phyloP scores from a whole-genome alignment of 1,284 basidiomycete species.

The Puccinia hordei region DNA sequence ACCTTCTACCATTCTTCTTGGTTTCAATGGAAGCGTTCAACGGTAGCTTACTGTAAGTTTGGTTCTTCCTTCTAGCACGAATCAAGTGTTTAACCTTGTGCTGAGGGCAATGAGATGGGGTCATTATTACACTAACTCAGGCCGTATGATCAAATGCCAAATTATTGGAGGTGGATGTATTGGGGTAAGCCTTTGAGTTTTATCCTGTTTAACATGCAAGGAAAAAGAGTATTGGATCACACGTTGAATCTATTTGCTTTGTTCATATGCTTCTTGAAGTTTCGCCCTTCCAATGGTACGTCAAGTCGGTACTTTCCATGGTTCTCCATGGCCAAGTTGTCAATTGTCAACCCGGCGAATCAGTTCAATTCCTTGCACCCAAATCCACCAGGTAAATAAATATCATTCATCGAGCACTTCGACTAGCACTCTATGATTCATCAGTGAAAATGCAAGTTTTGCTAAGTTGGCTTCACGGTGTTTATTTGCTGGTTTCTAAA shows the following conservation, averaged over 20 bases:
- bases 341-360: slow-evolving; percentile 28
- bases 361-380: slow-evolving; percentile 27
- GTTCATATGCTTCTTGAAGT: not conserved
- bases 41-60: slow-evolving; percentile 54
- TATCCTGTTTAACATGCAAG: not conserved
- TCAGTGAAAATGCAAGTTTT: not conserved
- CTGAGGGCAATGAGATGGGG: not conserved
- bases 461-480: not conserved
- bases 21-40: slow-evolving; percentile 57
- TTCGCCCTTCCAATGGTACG: slow-evolving; percentile 54
- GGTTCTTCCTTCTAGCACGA: not conserved
- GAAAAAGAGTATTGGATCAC: not conserved
- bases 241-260: not conserved
- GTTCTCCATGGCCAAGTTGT: slow-evolving; percentile 51
- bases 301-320: slow-evolving; percentile 52
- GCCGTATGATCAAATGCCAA: slow-evolving; percentile 55
- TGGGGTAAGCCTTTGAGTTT: slow-evolving; percentile 24
- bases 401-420: not conserved
- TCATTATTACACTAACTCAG: slow-evolving; percentile 27
- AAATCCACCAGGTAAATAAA: slow-evolving; percentile 21
- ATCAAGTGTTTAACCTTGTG: not conserved
- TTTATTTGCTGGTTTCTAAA: not conserved
- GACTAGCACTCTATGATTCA: not conserved
- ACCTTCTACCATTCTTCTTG: slow-evolving; percentile 56
- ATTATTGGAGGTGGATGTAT: slow-evolving; percentile 54